Base-by-base conservation (phyloP, 768 basidiomycete species). In the Amyloporia xantha region DNA sequence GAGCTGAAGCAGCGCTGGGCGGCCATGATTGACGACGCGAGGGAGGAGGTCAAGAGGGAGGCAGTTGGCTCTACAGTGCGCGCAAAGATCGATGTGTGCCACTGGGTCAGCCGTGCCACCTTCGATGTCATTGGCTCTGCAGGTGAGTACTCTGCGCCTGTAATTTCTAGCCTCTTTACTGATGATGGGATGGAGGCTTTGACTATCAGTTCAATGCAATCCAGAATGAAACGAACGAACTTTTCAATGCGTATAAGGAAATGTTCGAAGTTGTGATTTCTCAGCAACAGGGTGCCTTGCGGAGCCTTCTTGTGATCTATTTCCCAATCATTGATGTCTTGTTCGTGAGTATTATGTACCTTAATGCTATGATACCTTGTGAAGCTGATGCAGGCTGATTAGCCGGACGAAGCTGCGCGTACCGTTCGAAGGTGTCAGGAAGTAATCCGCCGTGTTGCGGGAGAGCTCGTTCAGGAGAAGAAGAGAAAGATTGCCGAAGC, bases 101-200 rank as follows among this genome's bases (percentile, higher is more conserved):
- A 78, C 55, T 94, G 86, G 85, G 66, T 93, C 27, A 86, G 82
- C 54, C 76, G 90, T 37, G 82, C 84, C 7, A 91, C 91, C 0
- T 87, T 96, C 59, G 93, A 95, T 63, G 83, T 94, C 38, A 91
- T 96, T 56, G 93, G 91, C 1, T 63, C 89, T n/a, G 88, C 91
- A 36, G 88, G 87, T 88, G 48, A 36, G 37, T 46, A 7, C 20
- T 43, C n/a, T n/a, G n/a, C n/a, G n/a, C n/a, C n/a, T 49, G 40
- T 35, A 24, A 12, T 33, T 30, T 38, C 47, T 24, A 19, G 20
- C 20, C 24, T 35, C 5, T 11, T 19, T 27, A 3, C 17, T 23
- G 3, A 55, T 30, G 24, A 12, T 24, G 30, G n/a, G 12, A 15
- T 26, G 41, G 25, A 90, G 89, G 86, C 1, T 95, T 94, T 60